Percentiles rank a stretch among this genome's conserved stretches.
phyloP scores from a whole-genome alignment of 192 early-diverging fungal genomes.

The Coemansia sp. region DNA sequence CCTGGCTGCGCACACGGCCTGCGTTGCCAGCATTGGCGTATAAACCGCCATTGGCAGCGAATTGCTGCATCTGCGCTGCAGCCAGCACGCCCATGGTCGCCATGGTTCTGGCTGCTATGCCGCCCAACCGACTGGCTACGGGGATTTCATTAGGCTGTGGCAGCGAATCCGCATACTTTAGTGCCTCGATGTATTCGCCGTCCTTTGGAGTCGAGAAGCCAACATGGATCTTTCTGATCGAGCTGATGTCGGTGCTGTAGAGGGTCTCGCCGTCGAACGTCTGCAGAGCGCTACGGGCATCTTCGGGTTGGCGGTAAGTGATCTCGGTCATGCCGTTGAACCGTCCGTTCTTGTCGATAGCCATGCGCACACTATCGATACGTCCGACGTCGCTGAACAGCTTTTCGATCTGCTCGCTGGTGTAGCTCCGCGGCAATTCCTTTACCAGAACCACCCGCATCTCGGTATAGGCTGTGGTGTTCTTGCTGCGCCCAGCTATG shows the following conservation, averaged over 20 bases:
- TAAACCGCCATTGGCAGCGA: constrained; percentile 1
- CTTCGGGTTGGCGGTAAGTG: constrained; percentile 28
- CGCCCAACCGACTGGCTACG: constrained; percentile 10
- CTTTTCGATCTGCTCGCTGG: constrained; percentile 28
- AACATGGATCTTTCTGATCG: constrained; percentile 18
- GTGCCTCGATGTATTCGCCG: constrained; percentile 14
- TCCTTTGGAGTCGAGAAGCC: constrained; percentile 19
- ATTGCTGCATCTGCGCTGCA: not conserved
- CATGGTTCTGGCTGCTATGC: constrained; percentile 2
- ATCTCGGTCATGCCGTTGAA: constrained; percentile 44
- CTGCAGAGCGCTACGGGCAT: constrained; percentile 47
- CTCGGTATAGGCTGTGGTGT: constrained; percentile 29
- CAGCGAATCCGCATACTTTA: constrained; percentile 29
- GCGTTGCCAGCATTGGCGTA: not conserved
- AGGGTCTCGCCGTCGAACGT: constrained; percentile 45
- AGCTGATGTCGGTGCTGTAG: constrained; percentile 19
- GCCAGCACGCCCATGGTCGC: constrained; percentile 6
- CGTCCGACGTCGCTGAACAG: constrained; percentile 38
- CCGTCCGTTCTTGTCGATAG: constrained; percentile 16
- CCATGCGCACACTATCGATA: constrained; percentile 40
- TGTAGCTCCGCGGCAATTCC: constrained; percentile 25
- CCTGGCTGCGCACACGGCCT: not conserved
- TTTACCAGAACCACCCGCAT: constrained; percentile 33
- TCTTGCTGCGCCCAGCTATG: constrained; percentile 24
- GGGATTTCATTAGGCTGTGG: constrained; percentile 14